phyloP scores from a whole-genome alignment of 1,284 basidiomycete species.

The Moesziomyces sp. region DNA sequence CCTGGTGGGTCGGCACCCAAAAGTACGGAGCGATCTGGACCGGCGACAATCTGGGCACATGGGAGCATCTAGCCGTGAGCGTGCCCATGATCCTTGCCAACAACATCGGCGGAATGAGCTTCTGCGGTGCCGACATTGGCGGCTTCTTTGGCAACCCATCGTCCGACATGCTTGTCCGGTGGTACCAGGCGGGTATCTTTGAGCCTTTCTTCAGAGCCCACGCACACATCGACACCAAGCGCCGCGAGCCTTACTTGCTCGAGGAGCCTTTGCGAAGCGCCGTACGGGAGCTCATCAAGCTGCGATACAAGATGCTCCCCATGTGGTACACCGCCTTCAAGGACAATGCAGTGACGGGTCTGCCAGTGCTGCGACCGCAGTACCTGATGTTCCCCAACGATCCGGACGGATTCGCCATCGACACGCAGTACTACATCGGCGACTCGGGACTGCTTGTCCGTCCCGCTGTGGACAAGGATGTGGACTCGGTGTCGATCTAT shows the following conservation, averaged over 20 bases:
- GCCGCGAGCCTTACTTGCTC: conserved; percentile 92
- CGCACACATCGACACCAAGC: conserved; percentile 97
- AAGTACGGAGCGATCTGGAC: conserved; percentile 98
- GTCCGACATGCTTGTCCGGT: conserved; percentile 91
- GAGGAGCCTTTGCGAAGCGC: conserved; percentile 88
- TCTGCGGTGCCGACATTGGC: conserved; percentile 92
- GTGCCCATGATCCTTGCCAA: conserved; percentile 93
- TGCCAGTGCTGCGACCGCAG: conserved; percentile 75
- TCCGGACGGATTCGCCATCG: conserved; percentile 82
- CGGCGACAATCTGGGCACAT: conserved; percentile 95
- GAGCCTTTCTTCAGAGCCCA: conserved; percentile 98
- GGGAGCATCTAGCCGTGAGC: conserved; percentile 95
- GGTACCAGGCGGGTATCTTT: conserved; percentile 96
- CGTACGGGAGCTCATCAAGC: conserved; percentile 80
- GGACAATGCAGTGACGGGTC: conserved; percentile 55
- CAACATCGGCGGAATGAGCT: conserved; percentile 91
- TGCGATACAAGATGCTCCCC: conserved; percentile 88
- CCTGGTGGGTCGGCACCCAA: conserved; percentile 95
- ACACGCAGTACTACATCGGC: conserved; percentile 95
- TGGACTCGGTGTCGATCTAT: conserved; percentile 80
- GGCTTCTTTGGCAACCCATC: conserved; percentile 98
- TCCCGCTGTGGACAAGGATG: conserved; percentile 83
- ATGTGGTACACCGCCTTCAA: conserved; percentile 96
- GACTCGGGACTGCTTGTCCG: conserved; percentile 89
- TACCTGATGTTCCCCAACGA: conserved; percentile 92